These are phyloP conservation scores for Trichoderma citrinoviride DNA, from an alignment of 2,329 filamentous ascomycete species.

Conservation along the genomic window DNA sequence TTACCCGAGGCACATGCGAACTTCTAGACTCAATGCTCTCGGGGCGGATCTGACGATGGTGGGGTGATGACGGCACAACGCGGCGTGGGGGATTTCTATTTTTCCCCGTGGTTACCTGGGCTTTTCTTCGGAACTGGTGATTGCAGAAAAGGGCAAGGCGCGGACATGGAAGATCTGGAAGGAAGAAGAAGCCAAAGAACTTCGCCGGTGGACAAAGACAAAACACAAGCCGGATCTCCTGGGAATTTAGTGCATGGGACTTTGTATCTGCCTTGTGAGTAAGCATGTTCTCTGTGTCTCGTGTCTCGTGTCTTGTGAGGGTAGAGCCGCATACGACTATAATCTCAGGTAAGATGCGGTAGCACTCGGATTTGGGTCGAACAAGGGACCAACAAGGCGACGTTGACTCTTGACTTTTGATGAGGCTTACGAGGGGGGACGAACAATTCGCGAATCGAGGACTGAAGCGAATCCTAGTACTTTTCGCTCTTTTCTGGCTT, in stretches of 20 bases:
- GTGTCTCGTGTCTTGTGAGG: too few relatives aligned
- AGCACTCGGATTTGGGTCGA: too few relatives aligned
- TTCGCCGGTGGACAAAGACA: not conserved
- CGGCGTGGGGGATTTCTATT: not conserved
- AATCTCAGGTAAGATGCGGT: not conserved
- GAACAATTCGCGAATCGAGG: not conserved
- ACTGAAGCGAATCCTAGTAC: not conserved
- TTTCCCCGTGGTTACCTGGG: not conserved
- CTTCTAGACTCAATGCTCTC: not conserved
- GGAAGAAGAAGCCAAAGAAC: too few relatives aligned
- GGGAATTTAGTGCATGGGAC: not conserved
- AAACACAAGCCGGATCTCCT: not conserved
- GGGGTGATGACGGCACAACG: slow-evolving; percentile 17
- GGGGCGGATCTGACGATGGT: not conserved
- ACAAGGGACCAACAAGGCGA: not conserved
- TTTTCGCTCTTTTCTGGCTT: not conserved
- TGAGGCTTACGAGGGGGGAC: not conserved
- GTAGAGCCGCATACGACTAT: not conserved
- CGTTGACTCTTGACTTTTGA: not conserved
- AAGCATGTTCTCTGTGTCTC: too few relatives aligned
- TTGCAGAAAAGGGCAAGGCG: not conserved
- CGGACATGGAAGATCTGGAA: too few relatives aligned
- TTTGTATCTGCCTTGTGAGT: too few relatives aligned
- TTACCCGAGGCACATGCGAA: too few relatives aligned
- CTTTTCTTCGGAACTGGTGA: not conserved